Base-by-base conservation (phyloP, 352 stramenopile species). In the Pythium plurisporium region DNA sequence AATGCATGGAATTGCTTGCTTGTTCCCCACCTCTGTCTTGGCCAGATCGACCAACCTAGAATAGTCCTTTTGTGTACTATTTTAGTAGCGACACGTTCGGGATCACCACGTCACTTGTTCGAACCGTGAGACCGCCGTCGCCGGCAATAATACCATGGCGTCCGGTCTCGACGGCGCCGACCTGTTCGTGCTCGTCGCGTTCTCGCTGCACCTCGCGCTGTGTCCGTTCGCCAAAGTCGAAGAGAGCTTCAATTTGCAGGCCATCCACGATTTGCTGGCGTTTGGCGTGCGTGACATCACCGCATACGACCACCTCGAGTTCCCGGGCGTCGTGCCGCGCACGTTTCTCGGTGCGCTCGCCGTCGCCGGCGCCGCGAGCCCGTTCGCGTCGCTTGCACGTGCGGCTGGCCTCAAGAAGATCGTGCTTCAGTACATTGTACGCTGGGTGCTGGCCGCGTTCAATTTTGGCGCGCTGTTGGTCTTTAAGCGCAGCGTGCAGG, bases 161-260 rank as follows among this genome's bases (percentile, higher is more conserved):
- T 17, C 15, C 22, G 25, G 7, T 12, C 44, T 64, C 30, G 55
- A 60, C 27, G 26, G 17, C 5, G 55, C 42, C 20, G 78, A 85
- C 37, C 40, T 85, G 37, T 43, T 84, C 22, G 61, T 79, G 44
- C 60, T 72, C 27, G 57, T 51, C 23, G 66, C 64, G 8, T 72
- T 74, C 47, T 72, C 74, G 9, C 57, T 61, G 40, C 78, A 91
- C 40, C 50, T 89, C 6, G 51, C 60, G 19, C 62, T 85, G 9
- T 90, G 81, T 33, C 82, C 85, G 25, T 95, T 81, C 55, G 58
- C 84, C 11, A 96, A 97, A 64, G 96, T 99, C 12, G 97, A 99
- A 69, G 96, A 99, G 76, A 98, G 88, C 50, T 99, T 99, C 73
- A 98, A 99, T 65, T 72, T 98, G 19, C 97, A 99, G 80, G 97